Conservation (phyloP, 495 filamentous ascomycete genomes). For the Apodospora peruviana region DNA sequence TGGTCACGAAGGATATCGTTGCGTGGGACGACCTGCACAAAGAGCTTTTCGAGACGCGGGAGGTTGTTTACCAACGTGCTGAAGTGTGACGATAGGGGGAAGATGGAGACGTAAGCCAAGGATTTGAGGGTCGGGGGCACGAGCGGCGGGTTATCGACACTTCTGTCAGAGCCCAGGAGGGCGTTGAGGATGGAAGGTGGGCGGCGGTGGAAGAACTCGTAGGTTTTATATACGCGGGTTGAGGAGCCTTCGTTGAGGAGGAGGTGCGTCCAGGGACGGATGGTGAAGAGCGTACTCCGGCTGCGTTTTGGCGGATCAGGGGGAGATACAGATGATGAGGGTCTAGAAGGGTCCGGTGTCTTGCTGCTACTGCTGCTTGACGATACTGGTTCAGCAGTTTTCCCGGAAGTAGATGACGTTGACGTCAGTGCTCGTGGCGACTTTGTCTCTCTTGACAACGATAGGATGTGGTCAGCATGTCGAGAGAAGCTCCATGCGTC, state of each 20-base stretch:
- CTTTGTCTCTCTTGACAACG: slow-evolving; percentile 16
- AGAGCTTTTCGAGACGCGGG: slow-evolving; percentile 36
- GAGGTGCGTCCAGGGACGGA: slow-evolving; percentile 34
- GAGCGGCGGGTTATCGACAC: slow-evolving; percentile 24
- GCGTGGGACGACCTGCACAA: slow-evolving; percentile 39
- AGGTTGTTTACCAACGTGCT: slow-evolving; percentile 23
- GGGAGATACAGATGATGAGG: not conserved
- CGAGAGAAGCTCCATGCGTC: slow-evolving; percentile 34
- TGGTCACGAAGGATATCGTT: slow-evolving; percentile 29
- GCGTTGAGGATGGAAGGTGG: slow-evolving; percentile 36
- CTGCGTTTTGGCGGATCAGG: not conserved
- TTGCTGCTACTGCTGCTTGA: not conserved
- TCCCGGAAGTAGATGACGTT: not conserved
- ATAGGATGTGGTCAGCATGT: slow-evolving; percentile 40
- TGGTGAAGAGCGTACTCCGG: slow-evolving; percentile 22
- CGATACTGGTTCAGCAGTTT: not conserved
- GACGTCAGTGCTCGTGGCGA: not conserved
- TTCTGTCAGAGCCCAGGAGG: slow-evolving; percentile 29
- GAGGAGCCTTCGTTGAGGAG: slow-evolving; percentile 41
- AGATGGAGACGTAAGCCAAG: slow-evolving; percentile 44
- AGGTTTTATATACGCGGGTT: slow-evolving; percentile 28
- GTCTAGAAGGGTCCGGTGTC: not conserved
- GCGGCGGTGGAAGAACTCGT: slow-evolving; percentile 32
- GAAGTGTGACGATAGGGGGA: slow-evolving; percentile 37
- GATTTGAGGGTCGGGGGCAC: slow-evolving; percentile 31